Conservation (phyloP, 805 yeast genomes). For the Barnettozyma pratensis region DNA sequence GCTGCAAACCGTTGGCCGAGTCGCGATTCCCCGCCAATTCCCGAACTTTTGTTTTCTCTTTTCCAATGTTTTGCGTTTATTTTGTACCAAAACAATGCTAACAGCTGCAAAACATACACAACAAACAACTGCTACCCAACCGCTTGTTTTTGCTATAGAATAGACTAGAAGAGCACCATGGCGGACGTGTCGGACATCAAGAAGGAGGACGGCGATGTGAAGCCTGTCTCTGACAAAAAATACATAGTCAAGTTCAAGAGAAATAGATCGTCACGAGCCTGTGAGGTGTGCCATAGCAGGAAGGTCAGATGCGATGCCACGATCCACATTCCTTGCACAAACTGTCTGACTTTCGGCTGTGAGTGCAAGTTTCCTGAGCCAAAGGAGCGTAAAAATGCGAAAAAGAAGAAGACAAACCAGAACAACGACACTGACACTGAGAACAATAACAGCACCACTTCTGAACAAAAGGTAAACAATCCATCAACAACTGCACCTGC, state of each 20-base stretch:
- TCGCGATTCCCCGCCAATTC: background rate
- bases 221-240: constrained; percentile 14
- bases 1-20: constrained; percentile 8
- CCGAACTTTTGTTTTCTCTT: background rate
- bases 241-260: constrained; percentile 42
- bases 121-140: too few relatives aligned
- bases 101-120: too few relatives aligned
- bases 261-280: constrained; percentile 61
- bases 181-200: background rate
- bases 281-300: constrained; percentile 71
- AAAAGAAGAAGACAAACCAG: constrained; percentile 18
- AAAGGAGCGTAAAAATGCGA: constrained; percentile 36
- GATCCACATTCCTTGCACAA: constrained; percentile 54
- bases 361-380: constrained; percentile 66
- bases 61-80: too few relatives aligned
- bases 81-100: too few relatives aligned
- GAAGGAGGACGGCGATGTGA: background rate
- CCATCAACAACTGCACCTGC: constrained; percentile 17
- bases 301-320: constrained; percentile 80
- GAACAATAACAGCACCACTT: background rate
- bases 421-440: background rate
- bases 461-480: background rate
- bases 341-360: constrained; percentile 67
- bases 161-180: background rate
- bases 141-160: too few relatives aligned